Evolutionary conservation across 495 filamentous ascomycete genomes (phyloP), one percentile per base, ranked within the genome.

Genomic region (Amniculicola lignicola): DNA sequence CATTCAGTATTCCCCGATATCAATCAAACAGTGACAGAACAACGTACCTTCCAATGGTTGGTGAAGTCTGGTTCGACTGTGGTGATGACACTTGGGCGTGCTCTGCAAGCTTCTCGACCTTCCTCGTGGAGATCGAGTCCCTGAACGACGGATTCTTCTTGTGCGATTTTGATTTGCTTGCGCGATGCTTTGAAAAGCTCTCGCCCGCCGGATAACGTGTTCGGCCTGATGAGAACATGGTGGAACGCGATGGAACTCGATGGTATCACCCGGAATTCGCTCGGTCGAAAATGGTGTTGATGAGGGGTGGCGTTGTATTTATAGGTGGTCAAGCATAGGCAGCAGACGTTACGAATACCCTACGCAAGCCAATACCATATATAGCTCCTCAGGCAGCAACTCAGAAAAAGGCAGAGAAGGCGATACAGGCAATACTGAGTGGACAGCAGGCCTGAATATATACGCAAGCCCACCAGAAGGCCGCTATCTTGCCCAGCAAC

Each of bases 131-230:
- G 9, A 40, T 6, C 10, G 7, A 12, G 42, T 70, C 68, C 53
- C 62, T 67, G 64, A 70, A 72, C 16, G 69, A 70, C 15, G 59
- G 44, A 43, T 72, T 64, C 57, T 67, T 69, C 60, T 67, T 71
- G 57, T 51, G 60, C n/a, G 65, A 60, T 50, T 61, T 67, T 3
- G 67, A 65, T 38, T 73, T 73, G 50, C 66, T 61, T 6, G 65
- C 69, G 43, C 67, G 60, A 45, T 65, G 54, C 35, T 68, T 60
- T 16, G 67, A 70, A 54, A 73, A 73, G 64, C 69, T 71, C n/a
- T 69, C 70, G 14, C 56, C 58, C 22, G 63, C 61, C n/a, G n/a
- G n/a, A 27, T 67, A 67, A 51, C 64, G 60, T 52, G 55, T 59
- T 36, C 54, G 55, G 46, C 53, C 64, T 59, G 55, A 58, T 33